Base-by-base conservation (phyloP, 768 basidiomycete species). In the Leccinum variicolor region DNA sequence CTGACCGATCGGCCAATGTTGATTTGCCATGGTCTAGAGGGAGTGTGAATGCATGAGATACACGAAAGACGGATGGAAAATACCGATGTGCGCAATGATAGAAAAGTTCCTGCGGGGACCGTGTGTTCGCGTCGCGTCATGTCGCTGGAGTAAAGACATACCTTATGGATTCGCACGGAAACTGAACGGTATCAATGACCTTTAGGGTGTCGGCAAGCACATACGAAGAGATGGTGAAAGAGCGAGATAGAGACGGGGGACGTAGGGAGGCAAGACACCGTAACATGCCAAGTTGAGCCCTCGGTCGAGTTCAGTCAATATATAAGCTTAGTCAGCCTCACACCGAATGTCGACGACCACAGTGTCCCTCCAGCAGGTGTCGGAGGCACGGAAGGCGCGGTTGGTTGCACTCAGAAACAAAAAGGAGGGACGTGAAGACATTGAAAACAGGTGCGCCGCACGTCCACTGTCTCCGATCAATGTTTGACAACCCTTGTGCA, bases 41-140 rank as follows among this genome's bases (percentile, higher is more conserved):
- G 13, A 50, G 34, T 17, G 52, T 55, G 52, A 70, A 62, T 6
- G 31, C 3, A 13, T 10, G 28, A 17, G 60, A 46, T 31, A 23
- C 17, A 15, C 8, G 23, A 6, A 33, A 0, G 15, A 41, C 3
- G 28, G 10, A 28, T 9, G 14, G 36, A 28, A 29, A 59, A 54
- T 66, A 86, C 93, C 94, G 64, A 97, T 97, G 71, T 98, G 95
- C 1, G 94, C 94, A 69, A 98, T 96, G 63, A 98, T 94, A 10
- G 94, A 95, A 71, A 98, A 94, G 72, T 98, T 98, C 53, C 89
- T 90, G 58, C 13, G 34, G 2, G 46, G 52, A 49, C 25, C 1
- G 4, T 50, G 43, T 36, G 48, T 45, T 50, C n/a, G 48, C 10
- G 56, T 23, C 25, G 14, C 8, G 14, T 19, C 14, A 33, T 17